Percentiles rank a stretch among this genome's conserved stretches.
phyloP scores from a whole-genome alignment of 1,284 basidiomycete genomes.

The Sporisorium iseilematis-ciliati region DNA sequence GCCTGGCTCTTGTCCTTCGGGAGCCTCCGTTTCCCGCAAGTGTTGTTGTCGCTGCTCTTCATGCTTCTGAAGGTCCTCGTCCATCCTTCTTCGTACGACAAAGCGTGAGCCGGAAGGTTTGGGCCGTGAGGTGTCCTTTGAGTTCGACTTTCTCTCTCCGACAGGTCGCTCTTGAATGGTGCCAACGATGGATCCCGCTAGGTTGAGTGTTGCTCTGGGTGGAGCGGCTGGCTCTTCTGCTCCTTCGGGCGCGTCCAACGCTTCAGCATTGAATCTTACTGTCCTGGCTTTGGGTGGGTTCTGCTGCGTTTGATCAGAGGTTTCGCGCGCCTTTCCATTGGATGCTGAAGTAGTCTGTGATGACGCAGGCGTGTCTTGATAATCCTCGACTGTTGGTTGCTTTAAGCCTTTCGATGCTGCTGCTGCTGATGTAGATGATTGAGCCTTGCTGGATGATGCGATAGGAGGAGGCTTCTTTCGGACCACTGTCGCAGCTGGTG shows the following conservation, averaged over 20 bases:
- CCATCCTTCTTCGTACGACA: constrained; percentile 42
- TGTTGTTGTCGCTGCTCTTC: constrained; percentile 34
- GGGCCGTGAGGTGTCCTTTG: not conserved
- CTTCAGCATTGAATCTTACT: constrained; percentile 24
- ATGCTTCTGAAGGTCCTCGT: constrained; percentile 45
- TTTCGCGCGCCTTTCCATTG: not conserved
- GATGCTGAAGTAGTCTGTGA: not conserved
- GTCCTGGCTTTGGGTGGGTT: not conserved
- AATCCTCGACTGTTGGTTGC: constrained; percentile 15
- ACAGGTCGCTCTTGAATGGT: constrained; percentile 40
- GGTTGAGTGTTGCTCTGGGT: constrained; percentile 10
- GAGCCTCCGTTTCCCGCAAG: constrained; percentile 10
- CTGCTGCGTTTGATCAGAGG: not conserved
- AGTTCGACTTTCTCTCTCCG: constrained; percentile 14
- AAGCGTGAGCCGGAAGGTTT: constrained; percentile 43
- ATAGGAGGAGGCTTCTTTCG: constrained; percentile 46
- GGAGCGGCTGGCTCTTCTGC: not conserved
- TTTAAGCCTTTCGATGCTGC: not conserved
- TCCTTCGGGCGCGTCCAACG: not conserved
- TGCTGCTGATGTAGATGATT: not conserved
- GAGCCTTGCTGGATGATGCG: constrained; percentile 20
- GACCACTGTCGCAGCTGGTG: constrained; percentile 56
- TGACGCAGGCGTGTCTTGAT: not conserved
- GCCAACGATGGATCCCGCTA: constrained; percentile 38
- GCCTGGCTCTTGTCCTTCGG: constrained; percentile 33